Percentiles rank a stretch among this genome's conserved stretches.
phyloP scores from a whole-genome alignment of 495 filamentous ascomycete species.

The Podospora didyma region DNA sequence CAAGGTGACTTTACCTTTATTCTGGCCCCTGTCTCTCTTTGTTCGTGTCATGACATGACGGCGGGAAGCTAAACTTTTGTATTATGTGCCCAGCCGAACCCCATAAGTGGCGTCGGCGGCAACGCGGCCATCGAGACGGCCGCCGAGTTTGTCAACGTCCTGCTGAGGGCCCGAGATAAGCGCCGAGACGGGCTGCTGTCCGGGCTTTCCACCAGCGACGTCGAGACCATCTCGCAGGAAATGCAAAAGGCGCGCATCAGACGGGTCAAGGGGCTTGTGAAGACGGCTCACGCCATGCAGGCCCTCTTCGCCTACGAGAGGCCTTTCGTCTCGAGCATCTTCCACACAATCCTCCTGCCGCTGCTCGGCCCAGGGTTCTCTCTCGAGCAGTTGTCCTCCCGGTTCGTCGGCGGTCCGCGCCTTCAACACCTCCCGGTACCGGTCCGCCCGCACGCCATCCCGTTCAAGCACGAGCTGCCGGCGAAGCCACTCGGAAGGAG shows the following conservation, averaged over 20 bases:
- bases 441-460: not conserved
- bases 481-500: conserved; percentile 9
- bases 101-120: conserved; percentile 31
- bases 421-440: conserved; percentile 4
- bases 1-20: conserved; percentile 21
- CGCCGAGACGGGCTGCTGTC: conserved; percentile 3
- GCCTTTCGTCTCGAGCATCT: not conserved
- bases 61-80: not conserved
- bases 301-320: conserved; percentile 4
- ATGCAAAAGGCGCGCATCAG: conserved; percentile 8
- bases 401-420: not conserved
- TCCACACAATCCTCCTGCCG: not conserved
- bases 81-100: not conserved
- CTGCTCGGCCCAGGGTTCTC: not conserved
- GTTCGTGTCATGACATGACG: not conserved
- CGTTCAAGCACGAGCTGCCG: conserved; percentile 14
- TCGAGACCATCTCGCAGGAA: conserved; percentile 4
- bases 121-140: conserved; percentile 39
- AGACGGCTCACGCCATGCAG: conserved; percentile 2
- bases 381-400: not conserved
- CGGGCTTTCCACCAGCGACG: conserved; percentile 1
- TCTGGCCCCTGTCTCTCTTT: not conserved
- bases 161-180: conserved; percentile 2
- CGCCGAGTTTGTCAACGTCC: conserved; percentile 30
- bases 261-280: conserved; percentile 4